Base-by-base conservation (phyloP, 2,329 filamentous ascomycete species). In the Paecilomyces fulvus region DNA sequence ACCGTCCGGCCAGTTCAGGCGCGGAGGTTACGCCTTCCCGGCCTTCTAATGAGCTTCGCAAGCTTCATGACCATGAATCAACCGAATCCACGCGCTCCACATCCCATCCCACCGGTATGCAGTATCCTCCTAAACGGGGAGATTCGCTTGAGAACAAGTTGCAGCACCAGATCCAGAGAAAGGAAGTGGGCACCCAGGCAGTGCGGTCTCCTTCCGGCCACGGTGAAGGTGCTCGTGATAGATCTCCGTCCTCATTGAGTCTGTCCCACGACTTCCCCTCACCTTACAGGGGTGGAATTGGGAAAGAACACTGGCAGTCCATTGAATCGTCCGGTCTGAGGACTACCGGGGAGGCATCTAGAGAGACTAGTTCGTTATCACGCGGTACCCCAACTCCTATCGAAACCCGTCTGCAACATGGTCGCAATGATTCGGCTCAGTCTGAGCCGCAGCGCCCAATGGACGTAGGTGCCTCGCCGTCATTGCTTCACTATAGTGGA, bases 401-500 rank as follows among this genome's bases (percentile, higher is more conserved):
- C 17, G 37, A 43, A 17, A n/a, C 8, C 3, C 37, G 37, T 17
- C 6, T 17, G 28, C 60, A 61, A 23, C 65, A 64, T 48, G 55
- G 64, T 46, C 65, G 75, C 33, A 82, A 81, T 60, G 81, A 83
- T 51, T 76, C 82, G 20, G 68, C 74, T 2, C 69, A 73, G 31
- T 68, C 70, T 11, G 73, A 75, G 49, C 57, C 67, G 11, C 64
- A 67, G 33, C 67, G 69, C 53, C 67, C 69, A 63, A 43, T 63
- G 59, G 65, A 80, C 70, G 58, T 76, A 61, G 82, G 83, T 62
- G 72, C 73, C 43, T 89, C 87, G 9, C 85, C 87, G 9, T 85
- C 85, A 64, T 76, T 90, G 60, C 83, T 87, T 61, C 81, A 86
- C 65, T 89, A 83, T 59, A 95, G 88, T 71, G 81, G 83, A 49